Evolutionary conservation across 352 stramenopile genomes (phyloP), one percentile per base, ranked within the genome.

Genomic region (Albugo candida): DNA sequence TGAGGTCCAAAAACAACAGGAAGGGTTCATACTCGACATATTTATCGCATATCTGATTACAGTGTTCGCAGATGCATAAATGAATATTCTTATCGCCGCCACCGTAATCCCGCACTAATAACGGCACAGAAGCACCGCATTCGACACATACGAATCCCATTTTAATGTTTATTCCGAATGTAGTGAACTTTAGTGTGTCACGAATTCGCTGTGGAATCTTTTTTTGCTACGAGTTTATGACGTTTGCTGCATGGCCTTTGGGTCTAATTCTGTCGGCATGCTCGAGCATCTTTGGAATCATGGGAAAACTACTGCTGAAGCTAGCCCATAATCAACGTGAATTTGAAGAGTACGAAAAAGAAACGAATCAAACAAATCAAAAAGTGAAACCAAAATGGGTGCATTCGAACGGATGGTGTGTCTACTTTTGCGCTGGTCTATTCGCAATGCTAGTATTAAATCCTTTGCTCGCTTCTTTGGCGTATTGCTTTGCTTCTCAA

Each of bases 21-120:
- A 88, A 61, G 42, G 68, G 71, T 53, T 89, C 79, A 49, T 83
- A 89, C 64, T 92, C 79, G 57, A 92, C 76, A 54, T 92, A 92
- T 55, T 83, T 83, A 58, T 92, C 79, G 2, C 75, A 71, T 17
- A 88, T 69, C 0, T 59, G 51, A 51, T 84, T 82, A 66, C 79
- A 92, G 13, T 16, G 41, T 5, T 21, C 46, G 45, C 79, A 92
- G 49, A 84, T 85, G 16, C 59, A 67, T 6, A 92, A 65, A 2
- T 76, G 77, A 24, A 92, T 51, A 60, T 89, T 92, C 24, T 31
- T 31, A 31, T 31, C 24, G 14, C 79, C 78, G 46, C 84, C 85
- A 31, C 79, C 78, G 52, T 87, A 92, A 59, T 92, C 76, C 36
- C 74, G 70, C 56, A 85, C 74, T 6, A 84, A 61, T 31, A 72